Conservation (phyloP, 495 filamentous ascomycete species). For the Penicillium goetzii region DNA sequence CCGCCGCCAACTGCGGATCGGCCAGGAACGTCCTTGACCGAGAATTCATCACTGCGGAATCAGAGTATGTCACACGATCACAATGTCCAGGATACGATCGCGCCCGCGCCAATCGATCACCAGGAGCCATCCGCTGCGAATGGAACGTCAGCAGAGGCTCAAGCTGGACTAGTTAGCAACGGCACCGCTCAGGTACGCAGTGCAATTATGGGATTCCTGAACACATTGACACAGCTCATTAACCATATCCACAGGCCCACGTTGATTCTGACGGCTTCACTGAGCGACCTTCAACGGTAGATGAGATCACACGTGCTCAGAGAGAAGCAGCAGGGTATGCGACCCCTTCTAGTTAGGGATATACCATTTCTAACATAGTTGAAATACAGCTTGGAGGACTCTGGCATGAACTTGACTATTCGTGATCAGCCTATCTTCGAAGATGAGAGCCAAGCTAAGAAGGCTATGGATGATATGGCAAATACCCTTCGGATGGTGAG, state of each 20-base stretch:
- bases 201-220: background rate
- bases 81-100: constrained; percentile 23
- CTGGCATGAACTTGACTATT: constrained; percentile 87
- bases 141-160: constrained; percentile 31
- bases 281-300: constrained; percentile 66
- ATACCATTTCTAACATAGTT: constrained; percentile 23
- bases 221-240: background rate
- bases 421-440: constrained; percentile 90
- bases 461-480: constrained; percentile 89
- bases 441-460: constrained; percentile 85
- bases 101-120: constrained; percentile 31
- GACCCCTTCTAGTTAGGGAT: background rate
- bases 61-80: constrained; percentile 38
- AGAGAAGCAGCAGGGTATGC: constrained; percentile 70
- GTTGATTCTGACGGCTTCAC: constrained; percentile 67
- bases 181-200: constrained; percentile 34
- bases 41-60: constrained; percentile 39
- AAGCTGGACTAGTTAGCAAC: constrained; percentile 26
- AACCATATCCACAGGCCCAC: constrained; percentile 38
- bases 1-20: constrained; percentile 39
- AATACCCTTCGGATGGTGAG: constrained; percentile 74
- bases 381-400: constrained; percentile 61
- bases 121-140: constrained; percentile 33
- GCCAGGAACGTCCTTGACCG: constrained; percentile 43
- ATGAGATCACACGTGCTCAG: constrained; percentile 84